Percentiles rank a stretch among this genome's conserved stretches.
Evolutionary conservation across 768 basidiomycete genomes (phyloP).

Genomic region (Galerina marginata): DNA sequence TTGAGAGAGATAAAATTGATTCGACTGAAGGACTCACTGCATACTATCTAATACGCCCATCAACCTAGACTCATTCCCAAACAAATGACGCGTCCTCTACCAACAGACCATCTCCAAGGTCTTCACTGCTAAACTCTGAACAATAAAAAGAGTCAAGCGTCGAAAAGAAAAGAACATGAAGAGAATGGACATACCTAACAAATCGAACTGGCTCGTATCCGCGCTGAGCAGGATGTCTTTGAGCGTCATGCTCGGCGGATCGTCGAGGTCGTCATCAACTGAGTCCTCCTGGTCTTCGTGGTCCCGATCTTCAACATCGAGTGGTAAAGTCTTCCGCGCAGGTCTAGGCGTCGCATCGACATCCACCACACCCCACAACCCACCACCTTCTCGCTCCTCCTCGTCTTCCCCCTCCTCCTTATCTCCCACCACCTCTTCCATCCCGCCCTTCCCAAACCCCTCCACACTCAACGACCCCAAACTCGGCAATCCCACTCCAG

Average conservation of each 20-base stretch:
- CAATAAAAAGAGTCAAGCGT: background rate
- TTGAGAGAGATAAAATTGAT: background rate
- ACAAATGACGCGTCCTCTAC: conserved; percentile 13
- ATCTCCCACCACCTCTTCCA: background rate
- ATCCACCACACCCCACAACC: background rate
- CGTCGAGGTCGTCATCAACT: conserved; percentile 28
- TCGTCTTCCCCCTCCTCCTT: background rate
- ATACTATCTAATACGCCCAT: background rate
- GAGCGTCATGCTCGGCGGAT: conserved; percentile 53
- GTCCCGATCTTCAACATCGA: background rate
- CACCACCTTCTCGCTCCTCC: background rate
- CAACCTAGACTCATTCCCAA: conserved; percentile 5
- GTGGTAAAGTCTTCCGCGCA: background rate
- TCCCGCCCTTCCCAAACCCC: background rate
- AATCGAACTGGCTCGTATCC: conserved; percentile 43
- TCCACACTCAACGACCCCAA: background rate
- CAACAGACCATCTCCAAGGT: conserved; percentile 8
- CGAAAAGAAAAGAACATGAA: background rate
- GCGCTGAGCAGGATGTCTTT: conserved; percentile 50
- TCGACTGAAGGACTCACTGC: too few species aligned
- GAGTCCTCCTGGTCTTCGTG: conserved; percentile 19
- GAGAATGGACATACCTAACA: conserved; percentile 35
- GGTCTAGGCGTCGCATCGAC: conserved; percentile 16
- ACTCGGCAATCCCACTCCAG: conserved; percentile 17
- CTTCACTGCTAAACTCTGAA: conserved; percentile 6